phyloP scores from a whole-genome alignment of 2,329 filamentous ascomycete species.

The Fusarium nygamai region DNA sequence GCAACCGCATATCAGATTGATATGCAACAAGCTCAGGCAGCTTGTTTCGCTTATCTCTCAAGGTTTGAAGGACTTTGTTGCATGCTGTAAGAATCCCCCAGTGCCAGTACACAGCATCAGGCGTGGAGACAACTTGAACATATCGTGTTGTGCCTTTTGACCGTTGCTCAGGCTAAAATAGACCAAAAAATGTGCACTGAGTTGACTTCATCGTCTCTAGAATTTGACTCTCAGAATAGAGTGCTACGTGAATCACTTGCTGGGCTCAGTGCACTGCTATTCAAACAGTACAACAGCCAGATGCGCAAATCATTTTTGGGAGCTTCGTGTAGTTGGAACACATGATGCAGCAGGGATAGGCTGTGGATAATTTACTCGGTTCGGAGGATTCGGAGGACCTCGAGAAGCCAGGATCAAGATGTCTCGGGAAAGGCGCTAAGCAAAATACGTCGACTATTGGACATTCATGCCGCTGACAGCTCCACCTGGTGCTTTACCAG shows the following conservation, averaged over 20 bases:
- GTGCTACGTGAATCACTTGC: not conserved
- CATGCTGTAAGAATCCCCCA: not conserved
- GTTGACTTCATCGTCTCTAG: not conserved
- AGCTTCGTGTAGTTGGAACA: slow-evolving; percentile 9
- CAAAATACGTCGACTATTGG: slow-evolving; percentile 24
- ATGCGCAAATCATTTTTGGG: slow-evolving; percentile 3
- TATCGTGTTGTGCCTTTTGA: not conserved
- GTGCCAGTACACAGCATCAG: not conserved
- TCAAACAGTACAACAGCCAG: not conserved
- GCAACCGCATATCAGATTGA: not conserved
- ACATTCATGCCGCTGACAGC: slow-evolving; percentile 24
- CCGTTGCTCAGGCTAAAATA: not conserved
- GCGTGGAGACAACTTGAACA: not conserved
- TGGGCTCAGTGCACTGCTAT: not conserved
- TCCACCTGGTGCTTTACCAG: slow-evolving; percentile 25
- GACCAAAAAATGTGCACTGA: not conserved
- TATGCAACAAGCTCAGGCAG: slow-evolving; percentile 6
- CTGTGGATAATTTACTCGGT: slow-evolving; percentile 13
- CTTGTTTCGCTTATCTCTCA: slow-evolving; percentile 23
- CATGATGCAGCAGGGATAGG: slow-evolving; percentile 5
- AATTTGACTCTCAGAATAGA: not conserved
- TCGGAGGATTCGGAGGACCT: slow-evolving; percentile 33
- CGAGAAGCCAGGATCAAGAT: slow-evolving; percentile 19
- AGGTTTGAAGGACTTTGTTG: not conserved
- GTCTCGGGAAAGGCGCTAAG: slow-evolving; percentile 23